A percentile compares a stretch with the other conserved stretches of the same genome.
These are phyloP conservation scores for Cornus kousa DNA, from an alignment of 148 eudicot species.

Conservation along the genomic window DNA sequence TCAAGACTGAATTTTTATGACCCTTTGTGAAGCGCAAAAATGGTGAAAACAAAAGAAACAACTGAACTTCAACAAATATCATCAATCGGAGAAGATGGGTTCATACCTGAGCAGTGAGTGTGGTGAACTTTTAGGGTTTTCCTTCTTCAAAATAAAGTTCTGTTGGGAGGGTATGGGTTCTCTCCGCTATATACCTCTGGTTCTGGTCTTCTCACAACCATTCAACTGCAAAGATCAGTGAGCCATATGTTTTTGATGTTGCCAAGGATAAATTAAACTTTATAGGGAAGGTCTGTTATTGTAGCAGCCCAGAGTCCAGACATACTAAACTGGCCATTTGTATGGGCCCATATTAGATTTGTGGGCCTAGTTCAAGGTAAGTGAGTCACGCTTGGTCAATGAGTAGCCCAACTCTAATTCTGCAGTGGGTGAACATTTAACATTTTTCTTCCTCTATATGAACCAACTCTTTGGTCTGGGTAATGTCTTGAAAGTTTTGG, in stretches of 20 bases:
- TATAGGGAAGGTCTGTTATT: not conserved
- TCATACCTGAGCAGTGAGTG: conserved; percentile 14
- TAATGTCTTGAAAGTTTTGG: too few species aligned
- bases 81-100: not conserved
- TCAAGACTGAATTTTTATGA: not conserved
- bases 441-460: too few species aligned
- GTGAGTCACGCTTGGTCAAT: not conserved
- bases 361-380: not conserved
- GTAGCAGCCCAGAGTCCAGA: not conserved
- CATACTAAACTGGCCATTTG: not conserved
- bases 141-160: not conserved
- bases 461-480: too few species aligned
- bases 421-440: too few species aligned
- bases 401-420: not conserved
- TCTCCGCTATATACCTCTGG: not conserved
- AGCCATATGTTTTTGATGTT: not conserved
- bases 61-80: not conserved
- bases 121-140: not conserved
- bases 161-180: not conserved
- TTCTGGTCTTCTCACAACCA: conserved; percentile 18
- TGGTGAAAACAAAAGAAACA: not conserved
- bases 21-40: not conserved
- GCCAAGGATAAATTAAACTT: not conserved
- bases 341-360: too few species aligned
- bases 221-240: conserved; percentile 11